phyloP scores from a whole-genome alignment of 2,329 filamentous ascomycete species.

The Metarhizium album region DNA sequence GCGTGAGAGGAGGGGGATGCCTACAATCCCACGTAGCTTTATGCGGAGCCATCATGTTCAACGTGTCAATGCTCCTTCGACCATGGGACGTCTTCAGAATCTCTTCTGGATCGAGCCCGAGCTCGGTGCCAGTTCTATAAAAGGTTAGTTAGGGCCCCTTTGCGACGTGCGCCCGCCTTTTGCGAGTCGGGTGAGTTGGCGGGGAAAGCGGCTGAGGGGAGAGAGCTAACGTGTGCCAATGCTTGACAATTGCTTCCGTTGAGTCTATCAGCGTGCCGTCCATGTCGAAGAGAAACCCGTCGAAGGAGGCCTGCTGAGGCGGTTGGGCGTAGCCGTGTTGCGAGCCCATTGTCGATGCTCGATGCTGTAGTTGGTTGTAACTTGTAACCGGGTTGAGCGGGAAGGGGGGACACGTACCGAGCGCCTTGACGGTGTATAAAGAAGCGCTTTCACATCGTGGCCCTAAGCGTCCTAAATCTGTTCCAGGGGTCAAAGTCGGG shows the following conservation, averaged over 20 bases:
- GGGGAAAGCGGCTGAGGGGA: not conserved
- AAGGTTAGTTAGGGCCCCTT: conserved; percentile 1
- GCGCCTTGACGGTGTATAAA: too few species aligned
- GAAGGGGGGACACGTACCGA: too few species aligned
- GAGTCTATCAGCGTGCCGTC: conserved; percentile 79
- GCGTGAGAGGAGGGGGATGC: conserved; percentile 17
- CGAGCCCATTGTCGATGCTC: conserved; percentile 19
- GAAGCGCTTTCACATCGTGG: too few species aligned
- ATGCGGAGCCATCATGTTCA: conserved; percentile 67
- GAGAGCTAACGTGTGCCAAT: conserved; percentile 53
- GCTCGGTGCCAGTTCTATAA: conserved; percentile 63
- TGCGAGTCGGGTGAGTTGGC: not conserved
- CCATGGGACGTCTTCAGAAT: conserved; percentile 91
- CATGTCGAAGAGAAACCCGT: conserved; percentile 61
- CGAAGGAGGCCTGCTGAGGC: conserved; percentile 36
- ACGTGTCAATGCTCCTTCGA: conserved; percentile 74
- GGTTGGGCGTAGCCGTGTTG: conserved; percentile 30
- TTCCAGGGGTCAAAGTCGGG: too few species aligned
- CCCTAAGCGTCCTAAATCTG: too few species aligned
- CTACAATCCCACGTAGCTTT: conserved; percentile 90
- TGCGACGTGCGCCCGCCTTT: not conserved
- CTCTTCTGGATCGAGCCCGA: conserved; percentile 71
- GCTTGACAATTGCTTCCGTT: conserved; percentile 64
- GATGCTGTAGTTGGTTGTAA: too few species aligned
- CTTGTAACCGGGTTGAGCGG: too few species aligned